Conservation (phyloP, 2,329 filamentous ascomycete species). For the Beauveria sp. region DNA sequence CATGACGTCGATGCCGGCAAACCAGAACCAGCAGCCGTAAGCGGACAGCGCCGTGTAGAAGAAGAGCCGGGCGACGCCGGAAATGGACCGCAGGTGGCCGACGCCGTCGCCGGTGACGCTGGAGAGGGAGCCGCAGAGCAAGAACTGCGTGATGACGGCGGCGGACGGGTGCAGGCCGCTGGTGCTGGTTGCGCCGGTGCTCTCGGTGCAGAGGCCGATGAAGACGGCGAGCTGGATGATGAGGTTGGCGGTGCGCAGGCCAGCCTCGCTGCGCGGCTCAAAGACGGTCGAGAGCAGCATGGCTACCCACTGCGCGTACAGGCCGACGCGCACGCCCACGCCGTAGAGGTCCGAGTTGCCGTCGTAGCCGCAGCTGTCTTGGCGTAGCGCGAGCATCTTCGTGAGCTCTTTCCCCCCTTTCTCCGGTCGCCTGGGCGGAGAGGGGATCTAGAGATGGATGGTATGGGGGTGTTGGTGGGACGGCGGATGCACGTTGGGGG, state of each 20-base stretch:
- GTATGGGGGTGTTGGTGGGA: too few relatives aligned
- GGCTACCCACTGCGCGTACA: constrained; percentile 20
- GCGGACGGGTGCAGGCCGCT: constrained; percentile 12
- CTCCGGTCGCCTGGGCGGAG: neutral
- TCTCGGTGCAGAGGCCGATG: constrained; percentile 21
- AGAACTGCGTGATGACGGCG: constrained; percentile 19
- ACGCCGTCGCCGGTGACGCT: constrained; percentile 20
- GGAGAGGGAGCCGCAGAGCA: constrained; percentile 20
- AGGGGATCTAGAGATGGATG: too few relatives aligned
- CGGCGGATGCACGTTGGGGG: too few relatives aligned
- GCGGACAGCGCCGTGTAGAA: constrained; percentile 18
- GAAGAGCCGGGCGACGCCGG: constrained; percentile 17
- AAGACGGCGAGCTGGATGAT: constrained; percentile 22
- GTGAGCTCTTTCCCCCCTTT: neutral
- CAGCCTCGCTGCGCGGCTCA: constrained; percentile 15
- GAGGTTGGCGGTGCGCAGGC: constrained; percentile 21
- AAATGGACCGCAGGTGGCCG: constrained; percentile 14
- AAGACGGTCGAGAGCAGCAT: constrained; percentile 19
- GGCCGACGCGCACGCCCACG: constrained; percentile 19
- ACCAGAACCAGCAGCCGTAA: constrained; percentile 21
- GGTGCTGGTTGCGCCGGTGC: constrained; percentile 3
- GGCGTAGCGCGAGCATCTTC: neutral
- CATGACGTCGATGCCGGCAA: constrained; percentile 16
- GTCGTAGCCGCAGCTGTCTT: neutral
- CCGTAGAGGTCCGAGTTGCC: constrained; percentile 22